Evolutionary conservation across 192 early-diverging fungal species (phyloP), one percentile per base, ranked within the genome.

Genomic region (Coemansia sp.): DNA sequence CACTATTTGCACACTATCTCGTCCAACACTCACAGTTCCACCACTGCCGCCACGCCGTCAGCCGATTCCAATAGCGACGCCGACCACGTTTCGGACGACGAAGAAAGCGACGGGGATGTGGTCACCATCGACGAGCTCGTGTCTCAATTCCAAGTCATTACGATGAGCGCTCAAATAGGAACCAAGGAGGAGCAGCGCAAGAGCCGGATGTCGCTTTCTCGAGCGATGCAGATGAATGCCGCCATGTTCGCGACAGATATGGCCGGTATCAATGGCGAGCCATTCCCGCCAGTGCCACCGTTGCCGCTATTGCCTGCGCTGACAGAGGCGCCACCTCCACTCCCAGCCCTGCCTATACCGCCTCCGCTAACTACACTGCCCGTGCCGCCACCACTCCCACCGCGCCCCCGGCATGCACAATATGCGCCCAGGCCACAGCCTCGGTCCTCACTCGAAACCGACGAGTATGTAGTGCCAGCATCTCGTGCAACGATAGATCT

Each of bases 1-100:
- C 81, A 76, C 18, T 98, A 92, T 66, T 73, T 98, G 53, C 80
- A 86, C 34, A 84, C 89, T 14, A 91, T 83, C 9, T 83, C 78
- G 34, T 71, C 78, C 52, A 53, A 6, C 6, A 16, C 28, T 53
- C 26, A 31, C 52, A 53, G n/a, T 16, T 39, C 58, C 20, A 41
- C 6, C 20, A 28, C 58, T 23, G 28, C 9, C 18, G 4, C 12
- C 0, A 3, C 48, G 0, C 10, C 26, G 8, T 26, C 48, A 23
- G 18, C 59, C 3, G 18, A 28, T 12, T 45, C 11, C 18, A 45
- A 50, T 47, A 14, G 58, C 11, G 62, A 68, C 11, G 41, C 20
- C 43, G 43, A 62, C 14, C 65, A 68, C 11, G 52, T 41, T 8
- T 52, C 41, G 6, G 55, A 62, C 39, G 45, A 59, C 9, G 66